Percentiles rank a stretch among this genome's conserved stretches.
phyloP scores from a whole-genome alignment of 768 basidiomycete species.

The Harrya chromipes region DNA sequence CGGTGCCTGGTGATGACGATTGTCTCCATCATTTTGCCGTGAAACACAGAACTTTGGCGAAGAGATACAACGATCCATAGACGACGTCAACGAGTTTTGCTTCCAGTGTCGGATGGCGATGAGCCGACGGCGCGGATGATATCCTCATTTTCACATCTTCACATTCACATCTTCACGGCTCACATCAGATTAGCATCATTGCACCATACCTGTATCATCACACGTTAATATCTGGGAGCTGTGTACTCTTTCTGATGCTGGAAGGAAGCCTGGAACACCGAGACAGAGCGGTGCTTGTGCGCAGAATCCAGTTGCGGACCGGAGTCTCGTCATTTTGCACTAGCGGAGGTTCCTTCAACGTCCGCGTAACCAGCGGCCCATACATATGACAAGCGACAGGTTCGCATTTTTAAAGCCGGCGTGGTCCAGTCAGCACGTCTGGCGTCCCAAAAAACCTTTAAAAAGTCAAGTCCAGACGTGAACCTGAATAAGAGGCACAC shows the following conservation, averaged over 20 bases:
- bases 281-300: background rate
- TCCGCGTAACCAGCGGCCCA: conserved; percentile 1
- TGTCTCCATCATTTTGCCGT: background rate
- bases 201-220: conserved; percentile 28
- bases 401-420: too few species aligned
- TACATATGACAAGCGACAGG: too few species aligned
- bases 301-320: background rate
- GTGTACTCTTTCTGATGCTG: conserved; percentile 4
- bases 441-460: too few species aligned
- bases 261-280: background rate
- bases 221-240: conserved; percentile 19
- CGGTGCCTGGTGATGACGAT: conserved; percentile 7
- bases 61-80: conserved; percentile 67
- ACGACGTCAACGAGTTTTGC: conserved; percentile 69
- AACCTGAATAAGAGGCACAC: background rate
- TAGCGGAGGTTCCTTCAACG: background rate
- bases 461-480: too few species aligned
- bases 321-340: conserved; percentile 3
- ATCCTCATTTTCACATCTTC: background rate
- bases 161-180: background rate
- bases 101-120: conserved; percentile 65
- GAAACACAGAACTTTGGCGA: conserved; percentile 55
- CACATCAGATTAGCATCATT: conserved; percentile 19
- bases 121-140: conserved; percentile 28
- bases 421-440: too few species aligned